Evolutionary conservation across 306 rosid genomes (phyloP).

Genomic region (Castanopsis chinensis): DNA sequence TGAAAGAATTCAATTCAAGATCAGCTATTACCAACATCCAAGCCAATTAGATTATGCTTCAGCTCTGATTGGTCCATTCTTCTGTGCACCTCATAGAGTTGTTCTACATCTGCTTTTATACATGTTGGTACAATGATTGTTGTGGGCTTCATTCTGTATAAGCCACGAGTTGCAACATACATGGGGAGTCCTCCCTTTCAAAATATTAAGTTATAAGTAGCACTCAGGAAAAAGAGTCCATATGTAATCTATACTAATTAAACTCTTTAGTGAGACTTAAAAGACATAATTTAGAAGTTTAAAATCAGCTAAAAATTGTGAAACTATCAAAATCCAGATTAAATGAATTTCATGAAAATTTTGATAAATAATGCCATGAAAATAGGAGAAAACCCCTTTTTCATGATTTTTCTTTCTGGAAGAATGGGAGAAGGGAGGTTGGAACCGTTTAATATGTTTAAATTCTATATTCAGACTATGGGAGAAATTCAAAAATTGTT

Average conservation of each 20-base stretch:
- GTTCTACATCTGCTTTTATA: conserved; percentile 70
- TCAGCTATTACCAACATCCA: conserved; percentile 72
- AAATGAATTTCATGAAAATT: not conserved
- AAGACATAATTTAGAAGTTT: no score
- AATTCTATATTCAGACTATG: no score
- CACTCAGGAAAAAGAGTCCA: not conserved
- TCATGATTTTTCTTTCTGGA: not conserved
- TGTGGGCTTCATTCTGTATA: conserved; percentile 85
- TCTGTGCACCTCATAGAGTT: conserved; percentile 79
- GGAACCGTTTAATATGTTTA: not conserved
- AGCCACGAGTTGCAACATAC: conserved; percentile 91
- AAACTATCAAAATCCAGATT: not conserved
- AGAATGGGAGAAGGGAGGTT: not conserved
- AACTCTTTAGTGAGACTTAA: not conserved
- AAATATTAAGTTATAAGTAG: not conserved
- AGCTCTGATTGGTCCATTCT: conserved; percentile 89
- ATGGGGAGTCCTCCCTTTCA: conserved; percentile 89
- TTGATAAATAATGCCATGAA: not conserved
- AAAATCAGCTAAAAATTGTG: not conserved
- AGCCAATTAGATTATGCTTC: conserved; percentile 67
- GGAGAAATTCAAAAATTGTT: not conserved
- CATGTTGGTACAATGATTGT: conserved; percentile 73
- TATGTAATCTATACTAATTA: not conserved
- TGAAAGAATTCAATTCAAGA: conserved; percentile 21
- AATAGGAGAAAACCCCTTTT: not conserved